phyloP scores from a whole-genome alignment of 208 protist genomes.

The Acanthamoeba pearcei region DNA sequence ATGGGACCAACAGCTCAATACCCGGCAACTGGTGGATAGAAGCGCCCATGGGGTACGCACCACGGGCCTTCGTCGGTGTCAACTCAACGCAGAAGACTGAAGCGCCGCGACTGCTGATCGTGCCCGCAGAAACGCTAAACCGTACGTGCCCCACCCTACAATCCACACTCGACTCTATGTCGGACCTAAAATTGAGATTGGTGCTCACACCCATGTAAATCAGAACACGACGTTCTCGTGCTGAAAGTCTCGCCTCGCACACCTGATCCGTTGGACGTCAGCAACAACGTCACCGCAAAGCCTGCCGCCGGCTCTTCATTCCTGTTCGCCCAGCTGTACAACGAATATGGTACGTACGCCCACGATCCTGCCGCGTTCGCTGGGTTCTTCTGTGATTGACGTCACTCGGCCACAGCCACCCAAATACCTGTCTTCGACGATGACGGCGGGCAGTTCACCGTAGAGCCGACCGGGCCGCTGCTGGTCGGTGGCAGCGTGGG shows the following conservation, averaged over 20 bases:
- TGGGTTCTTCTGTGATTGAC: neutral
- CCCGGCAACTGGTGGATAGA: constrained; percentile 15
- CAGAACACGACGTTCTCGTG: neutral
- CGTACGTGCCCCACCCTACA: neutral
- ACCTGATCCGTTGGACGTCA: neutral
- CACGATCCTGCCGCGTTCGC: too few relatives aligned
- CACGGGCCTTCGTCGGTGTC: neutral
- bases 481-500: neutral
- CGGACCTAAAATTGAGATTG: neutral
- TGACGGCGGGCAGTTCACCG: neutral
- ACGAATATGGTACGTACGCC: neutral
- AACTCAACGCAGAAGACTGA: neutral
- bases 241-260: neutral
- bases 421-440: neutral
- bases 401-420: neutral
- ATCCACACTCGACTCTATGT: neutral
- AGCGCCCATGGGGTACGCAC: neutral
- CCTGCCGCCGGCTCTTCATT: neutral
- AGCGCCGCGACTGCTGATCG: neutral
- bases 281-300: neutral
- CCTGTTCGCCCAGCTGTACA: constrained; percentile 15
- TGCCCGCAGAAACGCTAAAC: neutral
- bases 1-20: neutral
- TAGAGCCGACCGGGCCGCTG: neutral
- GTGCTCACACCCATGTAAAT: neutral